Evolutionary conservation across 108 stramenopile genomes (phyloP), one percentile per base, ranked within the genome.

Genomic region (Asterionellopsis glacialis): DNA sequence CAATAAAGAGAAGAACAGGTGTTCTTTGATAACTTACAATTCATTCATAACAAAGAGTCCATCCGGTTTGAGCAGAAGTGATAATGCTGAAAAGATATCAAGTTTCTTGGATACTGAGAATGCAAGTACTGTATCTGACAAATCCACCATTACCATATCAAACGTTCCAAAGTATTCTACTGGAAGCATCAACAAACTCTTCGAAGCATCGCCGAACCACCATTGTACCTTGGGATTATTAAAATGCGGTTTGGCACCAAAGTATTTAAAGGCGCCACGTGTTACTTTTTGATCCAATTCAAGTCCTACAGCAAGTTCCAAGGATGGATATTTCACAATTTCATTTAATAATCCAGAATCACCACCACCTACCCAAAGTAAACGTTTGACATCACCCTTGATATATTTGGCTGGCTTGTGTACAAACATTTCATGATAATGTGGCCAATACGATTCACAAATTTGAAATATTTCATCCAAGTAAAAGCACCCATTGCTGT

Each of bases 171-270:
- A 88, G 65, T 87, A 90, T 19, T 88, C 86, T 26, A 80, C 73
- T 4, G 92, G 88, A 19, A 93, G 73, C 64, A 93, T 55, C 5
- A 83, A 53, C 22, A 93, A 60, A 56, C 74, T 79, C 76, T 90
- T 93, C 48, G 92, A 67, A 0, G 92, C 92, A 60, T 93, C 92
- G 14, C 92, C 92, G 56, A 82, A 93, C 92, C 92, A 93, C 92
- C 92, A 93, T 69, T 90, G 79, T 0, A 93, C 91, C 33, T 82
- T 77, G 21, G 74, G 69, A 61, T 93, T 82, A 45, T 93, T 86
- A 65, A 85, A 91, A 55, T 91, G 90, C 14, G 90, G 83, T 57
- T 84, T 84, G 3, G 86, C 77, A 16, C 70, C 64, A 44, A 88
- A 83, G 63, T 87, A 79, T 63, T 84, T 88, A 70, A 85, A 82